Base-by-base conservation (phyloP, 371 early-diverging fungal genomes). In the Syncephalastrum contaminatum region DNA sequence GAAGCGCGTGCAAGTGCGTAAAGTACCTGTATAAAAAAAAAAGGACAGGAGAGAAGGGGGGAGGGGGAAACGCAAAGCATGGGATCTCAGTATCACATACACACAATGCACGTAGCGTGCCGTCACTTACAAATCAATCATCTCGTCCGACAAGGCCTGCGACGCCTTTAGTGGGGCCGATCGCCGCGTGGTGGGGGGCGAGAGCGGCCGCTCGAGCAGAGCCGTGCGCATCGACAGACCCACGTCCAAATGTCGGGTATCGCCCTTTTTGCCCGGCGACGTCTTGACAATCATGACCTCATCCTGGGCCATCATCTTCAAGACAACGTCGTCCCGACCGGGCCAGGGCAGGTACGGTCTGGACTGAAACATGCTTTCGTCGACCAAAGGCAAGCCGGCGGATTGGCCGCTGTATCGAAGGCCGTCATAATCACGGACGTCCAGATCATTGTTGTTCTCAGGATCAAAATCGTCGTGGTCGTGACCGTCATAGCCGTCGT, bases 1-100 rank as follows among this genome's bases (percentile, higher is more conserved):
- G 54, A 49, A 80, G 75, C 7, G 75, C 69, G 63, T 86, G 82
- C n/a, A 83, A 64, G 56, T 78, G 76, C 45, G 63, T 64, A 55
- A 86, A 82, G 55, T 83, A 82, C 14, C 79, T 78, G 20, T 52
- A 16, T 20, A 40, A 43, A 42, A 48, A 22, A 30, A 18, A 16
- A 44, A 48, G 14, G 43, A 7, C 25, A 25, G 4, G 25, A n/a
- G 25, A 24, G 24, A 7, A 25, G 25, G 25, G 25, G 25, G 25
- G 25, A 3, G 24, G 24, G 24, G 7, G 25, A 25, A 7, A 25
- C 7, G 25, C 5, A 25, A 25, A n/a, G n/a, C n/a, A n/a, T n/a
- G n/a, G n/a, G n/a, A n/a, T n/a, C n/a, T 25, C 25, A 25, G 25
- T 25, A 25, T 25, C 25, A 25, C 25, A 25, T 3, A 25, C 25